phyloP scores from a whole-genome alignment of 2,329 filamentous ascomycete genomes.

The Ophiocordyceps camponoti-saundersi region DNA sequence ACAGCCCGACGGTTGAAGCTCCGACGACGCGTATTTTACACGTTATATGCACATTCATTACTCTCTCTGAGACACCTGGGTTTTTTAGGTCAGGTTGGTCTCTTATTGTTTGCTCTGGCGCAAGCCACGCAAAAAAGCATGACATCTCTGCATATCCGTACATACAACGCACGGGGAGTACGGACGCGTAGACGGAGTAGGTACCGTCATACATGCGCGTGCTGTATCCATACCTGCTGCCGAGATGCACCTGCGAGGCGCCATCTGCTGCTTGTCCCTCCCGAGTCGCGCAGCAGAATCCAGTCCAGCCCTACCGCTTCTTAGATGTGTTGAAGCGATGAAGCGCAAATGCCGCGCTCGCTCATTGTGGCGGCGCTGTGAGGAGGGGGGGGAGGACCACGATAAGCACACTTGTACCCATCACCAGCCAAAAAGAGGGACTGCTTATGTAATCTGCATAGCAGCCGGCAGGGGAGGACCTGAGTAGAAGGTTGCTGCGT shows the following conservation, averaged over 20 bases:
- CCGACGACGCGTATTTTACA: no score
- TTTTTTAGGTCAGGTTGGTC: no score
- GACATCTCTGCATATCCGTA: no score
- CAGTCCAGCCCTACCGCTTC: background rate
- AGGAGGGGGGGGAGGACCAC: no score
- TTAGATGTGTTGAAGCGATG: background rate
- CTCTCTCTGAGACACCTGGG: no score
- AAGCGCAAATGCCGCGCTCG: background rate
- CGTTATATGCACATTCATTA: no score
- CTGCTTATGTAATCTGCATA: background rate
- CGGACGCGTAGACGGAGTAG: no score
- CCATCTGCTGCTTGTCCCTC: no score
- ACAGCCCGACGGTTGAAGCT: no score
- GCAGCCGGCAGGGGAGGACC: background rate
- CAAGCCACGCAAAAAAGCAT: no score
- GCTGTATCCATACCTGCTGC: background rate
- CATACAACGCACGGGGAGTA: no score
- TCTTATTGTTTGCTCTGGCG: no score
- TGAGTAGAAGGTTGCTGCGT: background rate
- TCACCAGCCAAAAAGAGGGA: background rate
- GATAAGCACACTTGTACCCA: background rate
- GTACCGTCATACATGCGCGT: background rate
- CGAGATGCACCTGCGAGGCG: background rate
- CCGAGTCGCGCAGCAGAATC: background rate
- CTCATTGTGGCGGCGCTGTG: background rate